Percentiles rank a stretch among this genome's conserved stretches.
Evolutionary conservation across 176 grass and related monocot species (phyloP).

Genomic region (Phragmites australis): DNA sequence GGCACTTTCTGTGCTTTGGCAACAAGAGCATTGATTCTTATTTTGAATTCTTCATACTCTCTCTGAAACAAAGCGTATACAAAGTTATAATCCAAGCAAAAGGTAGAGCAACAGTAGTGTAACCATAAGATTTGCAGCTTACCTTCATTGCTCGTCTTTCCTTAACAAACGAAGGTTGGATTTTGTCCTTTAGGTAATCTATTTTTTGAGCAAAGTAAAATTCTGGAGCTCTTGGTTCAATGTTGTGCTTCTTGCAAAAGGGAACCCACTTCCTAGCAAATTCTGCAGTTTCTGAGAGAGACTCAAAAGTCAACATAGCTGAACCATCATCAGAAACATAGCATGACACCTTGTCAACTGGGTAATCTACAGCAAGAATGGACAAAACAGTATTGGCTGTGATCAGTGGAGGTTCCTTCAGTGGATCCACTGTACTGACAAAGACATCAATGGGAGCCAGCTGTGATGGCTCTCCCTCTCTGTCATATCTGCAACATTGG

Average conservation of each 20-base stretch:
- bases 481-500: conserved; percentile 64
- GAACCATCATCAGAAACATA: conserved; percentile 96
- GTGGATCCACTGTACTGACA: conserved; percentile 92
- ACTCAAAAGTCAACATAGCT: conserved; percentile 80
- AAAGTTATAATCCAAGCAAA: conserved; percentile 20
- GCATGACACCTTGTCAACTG: conserved; percentile 90
- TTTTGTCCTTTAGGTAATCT: conserved; percentile 97
- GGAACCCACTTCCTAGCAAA: conserved; percentile 94
- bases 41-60: conserved; percentile 98
- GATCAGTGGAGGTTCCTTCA: conserved; percentile 88
- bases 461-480: conserved; percentile 88
- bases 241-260: conserved; percentile 87
- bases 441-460: conserved; percentile 81
- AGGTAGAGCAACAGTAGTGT: conserved; percentile 16
- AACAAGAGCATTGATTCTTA: conserved; percentile 95
- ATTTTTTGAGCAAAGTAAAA: conserved; percentile 99
- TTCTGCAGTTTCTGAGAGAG: conserved; percentile 81
- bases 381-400: conserved; percentile 89
- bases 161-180: conserved; percentile 97
- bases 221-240: conserved; percentile 85
- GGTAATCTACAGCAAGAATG: conserved; percentile 87
- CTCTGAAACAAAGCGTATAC: conserved; percentile 58
- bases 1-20: conserved; percentile 99
- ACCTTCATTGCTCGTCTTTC: conserved; percentile 99
- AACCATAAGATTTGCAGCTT: conserved; percentile 34